Percentiles rank a stretch among this genome's conserved stretches.
Evolutionary conservation across 805 yeast genomes (phyloP).

Genomic region (Tetrapisispora pingtungensis): DNA sequence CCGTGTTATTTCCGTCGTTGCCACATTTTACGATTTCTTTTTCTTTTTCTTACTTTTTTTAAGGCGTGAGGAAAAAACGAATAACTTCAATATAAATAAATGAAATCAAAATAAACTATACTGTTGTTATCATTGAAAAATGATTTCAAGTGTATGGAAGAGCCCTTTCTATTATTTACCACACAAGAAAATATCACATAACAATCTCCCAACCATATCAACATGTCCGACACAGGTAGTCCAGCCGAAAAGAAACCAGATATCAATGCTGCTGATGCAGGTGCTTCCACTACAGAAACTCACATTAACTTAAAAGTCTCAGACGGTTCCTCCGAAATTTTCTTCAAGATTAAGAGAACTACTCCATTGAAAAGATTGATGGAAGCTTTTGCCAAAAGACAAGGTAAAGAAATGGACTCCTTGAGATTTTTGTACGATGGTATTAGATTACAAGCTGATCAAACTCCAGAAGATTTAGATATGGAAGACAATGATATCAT

Average conservation of each 20-base stretch:
- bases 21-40: no score
- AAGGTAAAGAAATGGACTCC: slow-evolving; percentile 76
- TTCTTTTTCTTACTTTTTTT: no score
- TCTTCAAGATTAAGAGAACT: slow-evolving; percentile 86
- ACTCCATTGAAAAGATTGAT: slow-evolving; percentile 90
- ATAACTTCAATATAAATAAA: no score
- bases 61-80: no score
- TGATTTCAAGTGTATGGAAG: no score
- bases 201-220: not conserved
- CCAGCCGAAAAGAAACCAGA: slow-evolving; percentile 31
- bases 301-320: slow-evolving; percentile 91
- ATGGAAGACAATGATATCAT: slow-evolving; percentile 94
- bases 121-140: no score
- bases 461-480: slow-evolving; percentile 87
- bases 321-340: slow-evolving; percentile 88
- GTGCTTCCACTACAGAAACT: slow-evolving; percentile 44
- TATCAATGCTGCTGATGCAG: slow-evolving; percentile 36
- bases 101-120: no score
- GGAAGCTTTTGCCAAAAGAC: slow-evolving; percentile 97
- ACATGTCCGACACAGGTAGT: slow-evolving; percentile 20
- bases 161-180: no score
- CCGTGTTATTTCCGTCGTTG: no score
- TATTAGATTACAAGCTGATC: slow-evolving; percentile 73
- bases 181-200: no score
- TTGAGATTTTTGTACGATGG: slow-evolving; percentile 91